A percentile compares a stretch with the other conserved stretches of the same genome.
Conservation (phyloP, 805 yeast genomes). For the Ogataea populi-albae region DNA sequence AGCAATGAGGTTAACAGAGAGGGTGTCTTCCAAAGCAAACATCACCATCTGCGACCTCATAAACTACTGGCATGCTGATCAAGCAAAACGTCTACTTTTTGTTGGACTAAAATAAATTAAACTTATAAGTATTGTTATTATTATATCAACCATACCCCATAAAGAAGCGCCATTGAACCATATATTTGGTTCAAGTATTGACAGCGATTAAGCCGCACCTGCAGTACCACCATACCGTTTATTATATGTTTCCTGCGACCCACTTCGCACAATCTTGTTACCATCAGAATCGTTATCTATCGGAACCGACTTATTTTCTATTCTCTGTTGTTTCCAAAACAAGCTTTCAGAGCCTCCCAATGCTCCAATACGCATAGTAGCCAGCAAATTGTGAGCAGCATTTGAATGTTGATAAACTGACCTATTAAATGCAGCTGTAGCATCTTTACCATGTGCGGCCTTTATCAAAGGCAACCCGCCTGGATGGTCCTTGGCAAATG, state of each 20-base stretch:
- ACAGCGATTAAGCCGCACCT: conserved; percentile 57
- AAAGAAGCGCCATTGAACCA: too few species aligned
- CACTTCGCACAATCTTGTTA: conserved; percentile 54
- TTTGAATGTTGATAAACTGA: conserved; percentile 92
- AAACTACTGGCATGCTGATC: too few species aligned
- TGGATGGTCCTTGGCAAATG: conserved; percentile 88
- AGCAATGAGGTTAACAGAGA: too few species aligned
- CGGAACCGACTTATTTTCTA: conserved; percentile 61
- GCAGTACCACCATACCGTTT: conserved; percentile 49
- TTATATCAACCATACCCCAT: too few species aligned
- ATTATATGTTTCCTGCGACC: conserved; percentile 51
- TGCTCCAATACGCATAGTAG: conserved; percentile 92
- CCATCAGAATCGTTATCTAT: conserved; percentile 54
- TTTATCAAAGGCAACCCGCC: conserved; percentile 81
- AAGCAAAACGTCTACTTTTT: too few species aligned
- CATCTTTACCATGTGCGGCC: conserved; percentile 88
- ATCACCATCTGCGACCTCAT: too few species aligned
- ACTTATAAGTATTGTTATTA: too few species aligned
- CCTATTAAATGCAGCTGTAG: conserved; percentile 91
- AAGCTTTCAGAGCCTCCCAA: conserved; percentile 79
- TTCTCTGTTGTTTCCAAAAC: conserved; percentile 74
- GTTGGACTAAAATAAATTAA: too few species aligned
- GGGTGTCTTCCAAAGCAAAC: too few species aligned
- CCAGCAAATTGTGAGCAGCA: conserved; percentile 86
- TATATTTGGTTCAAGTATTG: too few species aligned